These are phyloP conservation scores for Colletotrichum ledebouriae DNA, from an alignment of 2,329 filamentous ascomycete species.

Conservation along the genomic window DNA sequence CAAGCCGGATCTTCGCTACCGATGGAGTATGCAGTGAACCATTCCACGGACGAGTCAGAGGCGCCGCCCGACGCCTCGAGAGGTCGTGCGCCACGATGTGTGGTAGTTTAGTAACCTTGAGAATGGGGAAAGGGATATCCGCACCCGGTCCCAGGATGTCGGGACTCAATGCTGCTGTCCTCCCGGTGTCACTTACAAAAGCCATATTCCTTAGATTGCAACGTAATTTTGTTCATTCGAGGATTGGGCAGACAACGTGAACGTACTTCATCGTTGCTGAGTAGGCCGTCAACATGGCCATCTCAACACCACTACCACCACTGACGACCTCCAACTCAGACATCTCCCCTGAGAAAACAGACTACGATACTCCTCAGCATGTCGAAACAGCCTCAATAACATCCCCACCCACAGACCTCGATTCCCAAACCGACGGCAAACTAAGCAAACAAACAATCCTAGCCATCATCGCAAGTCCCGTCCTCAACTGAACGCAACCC, in stretches of 20 bases:
- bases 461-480: not conserved
- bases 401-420: not conserved
- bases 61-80: too few species aligned
- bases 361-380: not conserved
- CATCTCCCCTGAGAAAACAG: not conserved
- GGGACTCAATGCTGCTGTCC: not conserved
- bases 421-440: not conserved
- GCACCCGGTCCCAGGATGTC: not conserved
- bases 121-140: not conserved
- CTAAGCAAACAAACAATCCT: constrained; percentile 2
- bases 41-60: too few species aligned
- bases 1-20: constrained; percentile 16
- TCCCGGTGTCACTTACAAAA: not conserved
- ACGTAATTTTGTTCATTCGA: too few species aligned
- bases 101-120: not conserved
- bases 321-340: not conserved
- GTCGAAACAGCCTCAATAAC: not conserved
- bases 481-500: accelerated
- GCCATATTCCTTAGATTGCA: too few species aligned
- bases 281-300: not conserved
- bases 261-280: too few species aligned
- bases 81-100: not conserved
- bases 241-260: too few species aligned
- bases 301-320: not conserved
- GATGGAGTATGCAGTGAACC: not conserved